Conservation (phyloP, 805 yeast genomes). For the Ogataea salicorniae region DNA sequence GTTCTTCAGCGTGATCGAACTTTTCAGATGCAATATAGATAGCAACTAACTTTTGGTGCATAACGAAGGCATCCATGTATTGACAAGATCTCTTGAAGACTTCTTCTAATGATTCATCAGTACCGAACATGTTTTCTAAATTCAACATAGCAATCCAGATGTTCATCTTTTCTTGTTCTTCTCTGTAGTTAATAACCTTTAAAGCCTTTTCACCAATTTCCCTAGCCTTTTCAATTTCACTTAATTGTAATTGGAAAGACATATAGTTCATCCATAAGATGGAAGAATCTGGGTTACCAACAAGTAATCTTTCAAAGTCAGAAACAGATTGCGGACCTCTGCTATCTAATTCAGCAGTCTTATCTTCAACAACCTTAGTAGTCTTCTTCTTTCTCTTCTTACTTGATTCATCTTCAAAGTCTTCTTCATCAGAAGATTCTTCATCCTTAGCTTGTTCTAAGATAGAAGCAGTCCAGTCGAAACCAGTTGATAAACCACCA, state of each 20-base stretch:
- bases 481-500: slow-evolving; percentile 76
- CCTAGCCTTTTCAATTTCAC: slow-evolving; percentile 92
- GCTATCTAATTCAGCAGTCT: slow-evolving; percentile 76
- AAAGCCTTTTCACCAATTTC: slow-evolving; percentile 90
- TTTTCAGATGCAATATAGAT: slow-evolving; percentile 75
- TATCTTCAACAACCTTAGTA: slow-evolving; percentile 55
- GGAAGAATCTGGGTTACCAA: slow-evolving; percentile 92
- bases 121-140: slow-evolving; percentile 91
- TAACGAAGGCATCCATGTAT: slow-evolving; percentile 81
- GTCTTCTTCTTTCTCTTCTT: slow-evolving; percentile 39
- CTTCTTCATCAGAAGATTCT: slow-evolving; percentile 49
- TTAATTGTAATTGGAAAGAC: slow-evolving; percentile 93
- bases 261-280: slow-evolving; percentile 95
- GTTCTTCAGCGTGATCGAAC: slow-evolving; percentile 58
- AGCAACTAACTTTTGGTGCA: slow-evolving; percentile 74
- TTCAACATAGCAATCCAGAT: slow-evolving; percentile 95
- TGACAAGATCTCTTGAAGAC: slow-evolving; percentile 81
- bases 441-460: slow-evolving; percentile 71
- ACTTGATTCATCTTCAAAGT: slow-evolving; percentile 39
- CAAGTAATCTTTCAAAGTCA: slow-evolving; percentile 87
- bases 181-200: slow-evolving; percentile 83
- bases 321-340: slow-evolving; percentile 86
- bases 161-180: slow-evolving; percentile 87
- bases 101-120: slow-evolving; percentile 73
- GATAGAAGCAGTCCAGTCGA: slow-evolving; percentile 93